A percentile compares a stretch with the other conserved stretches of the same genome.
Evolutionary conservation across 2,329 filamentous ascomycete genomes (phyloP).

Genomic region (Orbilia blumenaviensis): DNA sequence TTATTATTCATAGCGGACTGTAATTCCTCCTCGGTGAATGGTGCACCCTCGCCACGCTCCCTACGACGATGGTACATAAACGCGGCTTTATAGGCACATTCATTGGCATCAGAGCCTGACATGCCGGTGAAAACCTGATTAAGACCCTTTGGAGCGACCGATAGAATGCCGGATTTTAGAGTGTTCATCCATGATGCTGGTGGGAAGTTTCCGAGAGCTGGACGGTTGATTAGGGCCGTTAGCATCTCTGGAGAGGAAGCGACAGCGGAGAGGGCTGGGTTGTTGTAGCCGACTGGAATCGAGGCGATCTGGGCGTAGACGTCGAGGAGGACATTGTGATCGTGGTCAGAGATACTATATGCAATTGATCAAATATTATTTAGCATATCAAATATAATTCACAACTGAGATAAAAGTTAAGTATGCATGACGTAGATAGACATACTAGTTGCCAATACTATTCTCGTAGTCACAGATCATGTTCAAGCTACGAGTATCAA

Average conservation of each 20-base stretch:
- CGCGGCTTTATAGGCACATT: conserved; percentile 92
- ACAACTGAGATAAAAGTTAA: not conserved
- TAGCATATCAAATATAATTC: not conserved
- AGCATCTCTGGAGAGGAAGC: conserved; percentile 81
- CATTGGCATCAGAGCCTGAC: conserved; percentile 90
- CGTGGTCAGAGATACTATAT: conserved; percentile 48
- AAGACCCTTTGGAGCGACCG: conserved; percentile 81
- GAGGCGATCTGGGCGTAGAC: conserved; percentile 92
- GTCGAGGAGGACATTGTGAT: conserved; percentile 53
- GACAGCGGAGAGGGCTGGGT: conserved; percentile 75
- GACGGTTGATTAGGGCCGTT: conserved; percentile 83
- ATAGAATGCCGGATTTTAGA: conserved; percentile 80
- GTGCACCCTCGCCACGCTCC: conserved; percentile 77
- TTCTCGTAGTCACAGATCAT: conserved; percentile 67
- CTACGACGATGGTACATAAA: conserved; percentile 90
- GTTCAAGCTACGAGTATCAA: conserved; percentile 67
- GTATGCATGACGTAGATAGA: not conserved
- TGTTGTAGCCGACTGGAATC: conserved; percentile 93
- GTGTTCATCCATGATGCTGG: conserved; percentile 82
- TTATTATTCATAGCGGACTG: conserved; percentile 81
- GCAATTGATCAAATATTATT: not conserved
- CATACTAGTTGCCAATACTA: conserved; percentile 65
- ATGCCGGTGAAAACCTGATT: conserved; percentile 91
- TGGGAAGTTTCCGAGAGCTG: conserved; percentile 90
- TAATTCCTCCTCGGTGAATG: conserved; percentile 82